phyloP scores from a whole-genome alignment of 1,284 basidiomycete species.

The Cryptococcus sp. region DNA sequence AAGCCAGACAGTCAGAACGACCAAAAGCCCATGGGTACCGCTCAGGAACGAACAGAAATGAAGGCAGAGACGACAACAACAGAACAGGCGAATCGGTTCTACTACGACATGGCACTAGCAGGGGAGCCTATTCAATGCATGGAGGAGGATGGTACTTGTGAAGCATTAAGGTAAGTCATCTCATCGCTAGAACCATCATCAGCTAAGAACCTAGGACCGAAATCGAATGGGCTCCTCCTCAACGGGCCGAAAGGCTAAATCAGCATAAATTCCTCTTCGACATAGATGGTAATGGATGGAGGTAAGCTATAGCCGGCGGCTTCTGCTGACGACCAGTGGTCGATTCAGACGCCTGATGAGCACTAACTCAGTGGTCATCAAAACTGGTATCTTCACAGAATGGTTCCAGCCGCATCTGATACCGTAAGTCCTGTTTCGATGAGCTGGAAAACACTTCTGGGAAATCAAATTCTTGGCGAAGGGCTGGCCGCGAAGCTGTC shows the following conservation, averaged over 20 bases:
- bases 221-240: conserved; percentile 35
- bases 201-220: conserved; percentile 19
- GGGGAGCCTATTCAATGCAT: conserved; percentile 41
- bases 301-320: conserved; percentile 15
- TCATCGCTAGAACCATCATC: not conserved
- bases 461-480: too few species aligned
- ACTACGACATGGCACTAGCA: conserved; percentile 43
- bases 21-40: not conserved
- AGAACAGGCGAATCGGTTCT: conserved; percentile 24
- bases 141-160: conserved; percentile 42
- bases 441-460: too few species aligned
- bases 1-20: not conserved
- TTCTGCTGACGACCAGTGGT: conserved; percentile 18
- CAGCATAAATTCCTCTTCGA: conserved; percentile 51
- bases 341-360: conserved; percentile 47
- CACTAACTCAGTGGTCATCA: conserved; percentile 51
- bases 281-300: conserved; percentile 52
- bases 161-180: conserved; percentile 33
- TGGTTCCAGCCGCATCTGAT: conserved; percentile 47
- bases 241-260: conserved; percentile 28
- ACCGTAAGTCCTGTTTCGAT: conserved; percentile 35
- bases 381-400: conserved; percentile 47
- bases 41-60: conserved; percentile 3
- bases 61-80: conserved; percentile 14
- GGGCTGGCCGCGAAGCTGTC: too few species aligned